Evolutionary conservation across 1,284 basidiomycete genomes (phyloP), one percentile per base, ranked within the genome.

Genomic region (Nidula niveotomentosa): DNA sequence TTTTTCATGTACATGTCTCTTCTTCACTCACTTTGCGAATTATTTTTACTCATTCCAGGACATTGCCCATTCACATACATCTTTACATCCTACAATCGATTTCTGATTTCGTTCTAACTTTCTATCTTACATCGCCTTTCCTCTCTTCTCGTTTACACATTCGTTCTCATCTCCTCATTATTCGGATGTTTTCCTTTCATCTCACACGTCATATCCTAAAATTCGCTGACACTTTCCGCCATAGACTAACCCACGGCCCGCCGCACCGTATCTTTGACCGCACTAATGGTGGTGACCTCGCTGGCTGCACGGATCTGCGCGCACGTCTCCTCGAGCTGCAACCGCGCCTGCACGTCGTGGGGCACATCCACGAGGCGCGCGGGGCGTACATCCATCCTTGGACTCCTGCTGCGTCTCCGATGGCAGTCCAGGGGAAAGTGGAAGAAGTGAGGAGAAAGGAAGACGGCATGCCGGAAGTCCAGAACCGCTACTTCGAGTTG

Each of bases 181-280:
- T 23, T 23, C 23, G 23, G 2, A 23, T 23, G 23, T 23, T 23
- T 4, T 4, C 23, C 23, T 4, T 23, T 4, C 23, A 23, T 23
- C 23, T 23, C 23, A 4, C 23, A 23, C 23, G 4, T 23, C 23
- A 23, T 23, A 23, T 23, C 23, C 23, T 4, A 23, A 23, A 23
- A 23, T 23, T 23, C 4, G 4, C 23, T 23, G 4, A 23, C 23
- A 2, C 23, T 23, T 23, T 23, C 4, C 23, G 23, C 23, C 23
- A 35, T 51, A 80, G 86, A 33, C 65, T 90, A 23, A 88, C 87
- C 0, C 87, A 90, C 60, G 83, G 84, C 0, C 87, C 87, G 2
- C 76, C 85, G 0, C 62, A 70, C 30, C 68, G 71, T 10, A 69
- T 83, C 34, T 69, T 84, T 36, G 83, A 87, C 63, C 55, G 58